Evolutionary conservation across 2,329 filamentous ascomycete species (phyloP).

Genomic region (Apiospora saccharicola): DNA sequence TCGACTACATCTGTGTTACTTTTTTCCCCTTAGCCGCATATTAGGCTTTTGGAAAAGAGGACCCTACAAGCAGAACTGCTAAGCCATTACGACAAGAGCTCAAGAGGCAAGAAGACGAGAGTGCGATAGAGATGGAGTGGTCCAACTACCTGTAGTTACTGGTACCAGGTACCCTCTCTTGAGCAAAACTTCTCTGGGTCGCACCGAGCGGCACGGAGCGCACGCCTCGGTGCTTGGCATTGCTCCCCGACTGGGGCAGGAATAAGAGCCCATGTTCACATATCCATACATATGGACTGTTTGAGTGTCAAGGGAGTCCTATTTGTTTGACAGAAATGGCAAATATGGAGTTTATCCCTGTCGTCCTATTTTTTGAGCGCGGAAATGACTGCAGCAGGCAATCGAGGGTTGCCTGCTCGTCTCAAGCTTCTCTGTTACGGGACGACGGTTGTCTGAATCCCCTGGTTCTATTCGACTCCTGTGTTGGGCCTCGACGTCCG

Average conservation of each 20-base stretch:
- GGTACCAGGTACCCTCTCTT: not conserved
- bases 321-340: not conserved
- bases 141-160: slow-evolving; percentile 1
- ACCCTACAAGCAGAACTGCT: not conserved
- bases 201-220: slow-evolving; percentile 15
- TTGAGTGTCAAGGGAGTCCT: not conserved
- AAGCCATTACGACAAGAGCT: not conserved
- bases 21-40: slow-evolving; percentile 17
- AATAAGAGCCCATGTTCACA: not conserved
- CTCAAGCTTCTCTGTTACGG: not conserved
- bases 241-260: not conserved
- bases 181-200: not conserved
- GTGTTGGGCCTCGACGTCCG: slow-evolving; percentile 8
- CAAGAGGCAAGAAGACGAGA: not conserved
- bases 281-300: slow-evolving; percentile 2
- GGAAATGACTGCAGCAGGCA: not conserved
- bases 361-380: not conserved
- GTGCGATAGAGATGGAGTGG: not conserved
- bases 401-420: slow-evolving; percentile 2
- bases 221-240: slow-evolving; percentile 2
- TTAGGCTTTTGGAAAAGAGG: slow-evolving; percentile 18
- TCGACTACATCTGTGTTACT: slow-evolving; percentile 5
- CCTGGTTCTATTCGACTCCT: slow-evolving; percentile 8
- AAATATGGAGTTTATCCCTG: not conserved
- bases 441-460: not conserved